Evolutionary conservation across 2,329 filamentous ascomycete species (phyloP), one percentile per base, ranked within the genome.

Genomic region (Bisporella sp.): DNA sequence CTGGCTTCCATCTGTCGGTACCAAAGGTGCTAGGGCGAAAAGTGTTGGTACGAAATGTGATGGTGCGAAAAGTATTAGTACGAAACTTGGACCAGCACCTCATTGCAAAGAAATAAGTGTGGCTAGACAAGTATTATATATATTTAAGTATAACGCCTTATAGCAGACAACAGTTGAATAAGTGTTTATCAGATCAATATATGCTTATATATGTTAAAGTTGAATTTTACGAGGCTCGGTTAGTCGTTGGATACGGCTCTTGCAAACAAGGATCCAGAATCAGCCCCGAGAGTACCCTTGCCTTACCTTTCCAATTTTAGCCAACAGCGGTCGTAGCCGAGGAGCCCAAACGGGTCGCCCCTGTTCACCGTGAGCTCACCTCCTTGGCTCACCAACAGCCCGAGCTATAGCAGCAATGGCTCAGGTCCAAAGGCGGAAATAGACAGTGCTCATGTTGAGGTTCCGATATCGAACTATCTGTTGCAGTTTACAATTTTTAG

Each of bases 361-460:
- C 41, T 43, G 28, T 45, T 31, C n/a, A 33, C 43, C 43, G 43
- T 45, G 28, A 31, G 43, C 43, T 45, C 31, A 45, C 43, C 43
- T 31, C 43, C 12, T 40, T 40, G 31, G 35, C 45, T 47, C 45
- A 47, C 45, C 45, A 8, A 33, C 13, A 46, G 50, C 50, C 41
- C 47, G 49, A 47, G 33, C 42, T 49, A 52, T 42, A 49, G 47
- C 47, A 49, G 47, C 47, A 47, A 51, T 46, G 5, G 46, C 49
- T 51, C 46, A 51, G 49, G 40, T 52, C 47, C 33, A 45, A 49
- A 52, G 50, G 49, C 42, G 35, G 50, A 49, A 52, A 44, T 49
- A 45, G 47, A 43, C 50, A 53, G 30, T 50, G 51, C 28, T 49
- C 48, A 46, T 53, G 51, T 50, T 46, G 51, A 53, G 51, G 50